phyloP scores from a whole-genome alignment of 108 stramenopile species.

The Nitzschia sp. region DNA sequence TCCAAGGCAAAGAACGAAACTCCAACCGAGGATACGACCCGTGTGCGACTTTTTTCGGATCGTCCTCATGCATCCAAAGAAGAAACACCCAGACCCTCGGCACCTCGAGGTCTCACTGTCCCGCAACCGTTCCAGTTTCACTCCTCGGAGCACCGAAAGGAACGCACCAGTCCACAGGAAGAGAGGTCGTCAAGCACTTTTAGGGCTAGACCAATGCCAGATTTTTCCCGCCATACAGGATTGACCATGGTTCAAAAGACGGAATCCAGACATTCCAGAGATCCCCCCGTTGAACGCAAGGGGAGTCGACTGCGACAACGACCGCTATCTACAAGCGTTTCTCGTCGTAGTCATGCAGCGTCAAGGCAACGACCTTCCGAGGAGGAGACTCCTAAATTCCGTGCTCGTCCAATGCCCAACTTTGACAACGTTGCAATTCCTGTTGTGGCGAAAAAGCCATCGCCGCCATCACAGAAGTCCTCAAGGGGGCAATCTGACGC shows the following conservation, averaged over 20 bases:
- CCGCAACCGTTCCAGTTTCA: constrained; percentile 35
- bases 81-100: neutral
- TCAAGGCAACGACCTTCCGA: neutral
- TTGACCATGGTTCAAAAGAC: neutral
- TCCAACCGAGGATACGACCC: neutral
- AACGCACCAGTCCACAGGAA: constrained; percentile 4
- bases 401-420: constrained; percentile 23
- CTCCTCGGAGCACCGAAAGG: neutral
- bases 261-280: neutral
- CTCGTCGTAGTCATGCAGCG: neutral
- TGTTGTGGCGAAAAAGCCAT: neutral
- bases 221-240: constrained; percentile 17
- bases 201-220: constrained; percentile 38
- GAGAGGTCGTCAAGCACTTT: neutral
- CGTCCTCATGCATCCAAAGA: constrained; percentile 10
- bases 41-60: constrained; percentile 17
- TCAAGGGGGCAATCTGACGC: neutral
- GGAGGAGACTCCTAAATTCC: neutral
- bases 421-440: constrained; percentile 13
- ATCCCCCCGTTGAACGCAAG: neutral
- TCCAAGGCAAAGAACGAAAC: neutral
- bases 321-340: neutral
- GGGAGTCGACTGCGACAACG: neutral
- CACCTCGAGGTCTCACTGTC: constrained; percentile 16
- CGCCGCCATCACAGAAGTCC: neutral